Percentiles rank a stretch among this genome's conserved stretches.
phyloP scores from a whole-genome alignment of 768 basidiomycete genomes.

The Hydnomerulius pinastri region DNA sequence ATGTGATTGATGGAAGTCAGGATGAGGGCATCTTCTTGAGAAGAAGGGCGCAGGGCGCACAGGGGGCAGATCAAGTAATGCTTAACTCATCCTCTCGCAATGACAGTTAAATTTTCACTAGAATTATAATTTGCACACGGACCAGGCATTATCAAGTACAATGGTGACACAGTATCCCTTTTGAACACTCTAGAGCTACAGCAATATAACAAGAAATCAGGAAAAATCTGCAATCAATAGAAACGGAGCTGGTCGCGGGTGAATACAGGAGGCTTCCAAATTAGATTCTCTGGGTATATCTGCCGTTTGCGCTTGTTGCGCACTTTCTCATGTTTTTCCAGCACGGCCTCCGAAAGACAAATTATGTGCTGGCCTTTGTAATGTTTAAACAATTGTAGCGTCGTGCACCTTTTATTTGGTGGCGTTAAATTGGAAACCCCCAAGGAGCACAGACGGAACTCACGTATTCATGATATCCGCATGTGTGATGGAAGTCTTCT shows the following conservation, averaged over 20 bases:
- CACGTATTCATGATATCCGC: slow-evolving; percentile 99
- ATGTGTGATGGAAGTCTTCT: slow-evolving; percentile 92
- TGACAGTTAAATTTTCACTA: neutral
- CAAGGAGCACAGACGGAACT: slow-evolving; percentile 36
- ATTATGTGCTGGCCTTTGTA: slow-evolving; percentile 95
- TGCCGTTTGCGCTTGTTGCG: slow-evolving; percentile 74
- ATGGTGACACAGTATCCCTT: slow-evolving; percentile 15
- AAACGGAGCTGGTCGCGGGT: slow-evolving; percentile 88
- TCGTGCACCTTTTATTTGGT: slow-evolving; percentile 71
- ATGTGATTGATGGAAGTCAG: slow-evolving; percentile 4
- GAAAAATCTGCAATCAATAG: slow-evolving; percentile 22
- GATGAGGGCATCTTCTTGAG: slow-evolving; percentile 19
- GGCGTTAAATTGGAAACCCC: slow-evolving; percentile 8
- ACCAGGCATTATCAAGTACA: slow-evolving; percentile 12
- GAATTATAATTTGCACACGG: slow-evolving; percentile 10
- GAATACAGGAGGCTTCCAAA: slow-evolving; percentile 96
- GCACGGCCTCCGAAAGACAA: slow-evolving; percentile 84
- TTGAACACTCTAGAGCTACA: slow-evolving; percentile 22
- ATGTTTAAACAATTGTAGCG: slow-evolving; percentile 92
- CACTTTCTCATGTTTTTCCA: slow-evolving; percentile 88
- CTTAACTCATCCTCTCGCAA: slow-evolving; percentile 4
- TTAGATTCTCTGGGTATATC: slow-evolving; percentile 77
- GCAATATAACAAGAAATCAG: slow-evolving; percentile 6
- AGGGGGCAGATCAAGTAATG: neutral
- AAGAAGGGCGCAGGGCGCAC: slow-evolving; percentile 17